phyloP scores from a whole-genome alignment of 306 rosid genomes.

The Castanospermum australe region DNA sequence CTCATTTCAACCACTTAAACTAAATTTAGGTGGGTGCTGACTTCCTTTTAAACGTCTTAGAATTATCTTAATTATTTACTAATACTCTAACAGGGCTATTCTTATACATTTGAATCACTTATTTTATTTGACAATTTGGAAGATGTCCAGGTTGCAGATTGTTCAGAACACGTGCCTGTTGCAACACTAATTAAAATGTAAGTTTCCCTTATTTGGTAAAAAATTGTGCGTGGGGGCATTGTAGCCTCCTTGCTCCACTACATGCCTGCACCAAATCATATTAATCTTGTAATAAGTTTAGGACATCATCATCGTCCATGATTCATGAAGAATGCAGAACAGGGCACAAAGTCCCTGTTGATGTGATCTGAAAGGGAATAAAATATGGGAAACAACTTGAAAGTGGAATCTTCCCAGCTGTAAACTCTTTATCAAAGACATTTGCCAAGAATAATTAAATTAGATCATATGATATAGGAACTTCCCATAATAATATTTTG shows the following conservation, averaged over 20 bases:
- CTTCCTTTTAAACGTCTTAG: too few relatives aligned
- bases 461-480: background rate
- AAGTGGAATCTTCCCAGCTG: conserved; percentile 30
- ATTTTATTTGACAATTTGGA: too few relatives aligned
- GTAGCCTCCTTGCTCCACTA: background rate
- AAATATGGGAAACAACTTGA: background rate
- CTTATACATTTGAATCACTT: too few relatives aligned
- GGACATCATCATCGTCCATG: background rate
- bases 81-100: too few relatives aligned
- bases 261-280: conserved; percentile 25
- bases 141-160: background rate
- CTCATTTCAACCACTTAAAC: too few relatives aligned
- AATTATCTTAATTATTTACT: too few relatives aligned
- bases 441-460: background rate
- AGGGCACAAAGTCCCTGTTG: background rate
- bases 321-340: background rate
- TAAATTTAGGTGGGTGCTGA: too few relatives aligned
- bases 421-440: conserved; percentile 13
- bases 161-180: background rate
- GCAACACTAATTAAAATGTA: background rate
- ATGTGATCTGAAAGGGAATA: background rate
- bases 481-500: background rate
- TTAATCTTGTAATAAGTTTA: background rate
- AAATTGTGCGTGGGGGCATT: background rate
- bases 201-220: background rate